Evolutionary conservation across 768 basidiomycete genomes (phyloP), one percentile per base, ranked within the genome.

Genomic region (Suillus variegatus): DNA sequence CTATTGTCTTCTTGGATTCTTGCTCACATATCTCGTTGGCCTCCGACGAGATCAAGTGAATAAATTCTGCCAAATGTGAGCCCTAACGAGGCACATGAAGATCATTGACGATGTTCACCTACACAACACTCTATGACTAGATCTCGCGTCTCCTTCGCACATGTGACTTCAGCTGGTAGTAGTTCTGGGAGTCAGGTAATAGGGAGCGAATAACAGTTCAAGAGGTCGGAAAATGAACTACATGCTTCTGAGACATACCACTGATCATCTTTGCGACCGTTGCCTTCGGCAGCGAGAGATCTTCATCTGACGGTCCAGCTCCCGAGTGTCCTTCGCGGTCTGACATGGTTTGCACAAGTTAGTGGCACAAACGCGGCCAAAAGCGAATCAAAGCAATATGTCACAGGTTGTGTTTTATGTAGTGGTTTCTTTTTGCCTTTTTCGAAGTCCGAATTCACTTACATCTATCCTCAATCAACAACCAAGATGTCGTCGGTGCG

Each of bases 11-110:
- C 82, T 97, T 98, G 32, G 94, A 94, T 74, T 97, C 95, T 75
- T 94, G 91, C 74, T 99, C 97, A 73, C 97, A 99, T 67, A 98
- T 94, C 69, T 98, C 94, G 76, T 99, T 99, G 61, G 97, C 94
- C 75, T 98, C 95, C 10, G 95, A 94, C 20, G 97, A 97, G 75
- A 99, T 91, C 77, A 99, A 80, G 76, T 99, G 94, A 67, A 99
- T 96, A 77, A 99, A 99, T 82, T 99, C 97, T 99, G 56, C 22
- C 28, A 65, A 32, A 44, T 56, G 51, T 71, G 68, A 75, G 71
- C 51, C 28, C 47, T 47, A 41, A 58, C 65, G 63, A 62, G 58
- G 66, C 49, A 64, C 63, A 52, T 25, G 38, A 32, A 25, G 47
- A 40, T 61, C 65, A 51, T 47, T 64, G 60, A 46, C 65, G 63